Evolutionary conservation across 495 filamentous ascomycete genomes (phyloP).

Genomic region (Schizothecium vesticola): DNA sequence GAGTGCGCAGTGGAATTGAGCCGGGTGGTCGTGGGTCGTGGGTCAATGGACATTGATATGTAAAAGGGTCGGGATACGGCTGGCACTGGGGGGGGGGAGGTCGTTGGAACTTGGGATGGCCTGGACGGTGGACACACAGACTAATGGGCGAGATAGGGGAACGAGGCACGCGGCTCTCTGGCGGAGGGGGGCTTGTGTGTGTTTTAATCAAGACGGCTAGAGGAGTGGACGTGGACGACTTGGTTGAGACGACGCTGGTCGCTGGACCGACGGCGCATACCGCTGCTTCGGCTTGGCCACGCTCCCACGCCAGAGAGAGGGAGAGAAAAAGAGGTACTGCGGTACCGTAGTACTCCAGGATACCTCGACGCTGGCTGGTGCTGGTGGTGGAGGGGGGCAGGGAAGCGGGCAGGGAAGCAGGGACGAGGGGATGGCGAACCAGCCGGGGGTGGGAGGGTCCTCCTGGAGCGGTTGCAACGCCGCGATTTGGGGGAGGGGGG

Average conservation of each 20-base stretch:
- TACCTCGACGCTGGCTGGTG: neutral
- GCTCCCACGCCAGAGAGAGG: neutral
- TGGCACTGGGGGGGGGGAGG: constrained; percentile 17
- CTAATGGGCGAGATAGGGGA: neutral
- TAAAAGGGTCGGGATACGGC: constrained; percentile 32
- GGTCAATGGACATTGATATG: constrained; percentile 44
- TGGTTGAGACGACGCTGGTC: constrained; percentile 5
- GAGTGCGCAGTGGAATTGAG: constrained; percentile 16
- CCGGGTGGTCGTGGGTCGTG: constrained; percentile 35
- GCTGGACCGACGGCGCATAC: constrained; percentile 6
- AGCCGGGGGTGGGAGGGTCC: constrained; percentile 18
- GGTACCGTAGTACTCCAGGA: neutral
- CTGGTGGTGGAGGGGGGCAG: constrained; percentile 11
- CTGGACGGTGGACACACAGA: constrained; percentile 6
- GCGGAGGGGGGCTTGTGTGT: constrained; percentile 1
- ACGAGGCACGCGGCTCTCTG: constrained; percentile 5
- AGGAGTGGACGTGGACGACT: no score
- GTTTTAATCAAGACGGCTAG: constrained; percentile 15
- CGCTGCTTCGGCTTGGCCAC: constrained; percentile 7
- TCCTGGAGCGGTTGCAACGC: constrained; percentile 25
- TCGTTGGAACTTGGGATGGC: neutral
- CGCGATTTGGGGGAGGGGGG: constrained; percentile 17
- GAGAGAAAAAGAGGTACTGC: neutral
- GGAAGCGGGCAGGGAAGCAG: constrained; percentile 6
- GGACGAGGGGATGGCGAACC: constrained; percentile 14